Base-by-base conservation (phyloP, 192 early-diverging fungal species). In the Gamsiella multidivaricata region DNA sequence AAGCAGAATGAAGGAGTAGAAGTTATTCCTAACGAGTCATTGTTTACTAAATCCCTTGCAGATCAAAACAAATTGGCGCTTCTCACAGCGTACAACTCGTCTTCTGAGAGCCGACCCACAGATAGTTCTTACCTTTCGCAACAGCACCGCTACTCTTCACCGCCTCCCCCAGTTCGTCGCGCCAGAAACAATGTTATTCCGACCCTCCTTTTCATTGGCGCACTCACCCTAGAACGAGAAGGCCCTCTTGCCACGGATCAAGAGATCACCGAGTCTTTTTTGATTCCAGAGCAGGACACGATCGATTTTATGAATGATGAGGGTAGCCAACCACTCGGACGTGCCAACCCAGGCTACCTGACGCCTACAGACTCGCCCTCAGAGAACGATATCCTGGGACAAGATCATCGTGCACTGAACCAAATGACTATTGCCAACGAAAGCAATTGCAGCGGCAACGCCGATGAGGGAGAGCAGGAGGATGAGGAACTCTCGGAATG, bases 291-390 rank as follows among this genome's bases (percentile, higher is more conserved):
- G 2, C 74, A 78, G 39, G 65, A 78, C 31, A 54, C 54, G 7
- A 57, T 78, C 15, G 74, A 78, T 25, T 78, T 78, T 37, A 78
- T 78, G 74, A 78, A 78, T 39, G 74, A 78, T 12, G 65, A 63
- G 3, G 52, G n/a, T n/a, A n/a, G 15, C 31, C 42, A 41, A 5
- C 45, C 29, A n/a, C 3, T 11, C 32, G 56, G 20, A 32, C 11
- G 36, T 5, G 18, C 3, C 29, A 4, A 66, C n/a, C 20, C 42
- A 18, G 65, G 64, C 0, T 61, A 66, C 20, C 9, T 62, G 23
- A 67, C 64, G 2, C 57, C 72, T 4, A 69, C 36, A n/a, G 54
- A 62, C 28, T 63, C 73, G 22, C 33, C 47, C 2, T 69, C 73
- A 2, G 59, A 65, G 6, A 39, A 11, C 0, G 63, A 69, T 23